These are phyloP conservation scores for Syncephalastrum contaminatum DNA, from an alignment of 371 early-diverging fungal genomes.

Conservation along the genomic window DNA sequence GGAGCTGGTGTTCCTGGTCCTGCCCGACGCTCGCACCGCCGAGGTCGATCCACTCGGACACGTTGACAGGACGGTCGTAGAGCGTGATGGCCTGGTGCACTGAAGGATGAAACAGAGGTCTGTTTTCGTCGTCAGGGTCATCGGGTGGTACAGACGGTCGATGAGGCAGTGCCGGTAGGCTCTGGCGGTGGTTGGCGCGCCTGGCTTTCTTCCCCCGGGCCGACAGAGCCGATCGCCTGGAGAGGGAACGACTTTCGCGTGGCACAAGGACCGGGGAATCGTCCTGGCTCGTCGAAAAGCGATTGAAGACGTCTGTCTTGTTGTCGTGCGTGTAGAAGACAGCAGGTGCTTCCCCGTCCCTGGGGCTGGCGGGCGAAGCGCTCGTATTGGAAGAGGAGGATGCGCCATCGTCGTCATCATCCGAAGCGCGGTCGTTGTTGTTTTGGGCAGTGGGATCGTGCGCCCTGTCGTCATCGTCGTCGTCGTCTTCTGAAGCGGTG, in stretches of 20 bases:
- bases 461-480: no score
- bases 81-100: constrained; percentile 22
- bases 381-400: no score
- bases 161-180: background rate
- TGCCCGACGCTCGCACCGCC: constrained; percentile 32
- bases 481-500: no score
- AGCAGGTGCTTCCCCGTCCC: no score
- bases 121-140: background rate
- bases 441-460: no score
- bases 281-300: constrained; percentile 13
- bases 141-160: constrained; percentile 3
- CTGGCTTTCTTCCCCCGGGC: constrained; percentile 11
- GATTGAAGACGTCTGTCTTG: constrained; percentile 9
- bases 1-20: constrained; percentile 8
- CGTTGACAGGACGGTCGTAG: constrained; percentile 44
- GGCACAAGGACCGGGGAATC: constrained; percentile 16
- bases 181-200: constrained; percentile 1
- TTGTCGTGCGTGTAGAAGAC: no score
- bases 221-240: constrained; percentile 20
- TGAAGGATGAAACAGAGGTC: background rate
- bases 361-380: no score
- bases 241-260: constrained; percentile 12
- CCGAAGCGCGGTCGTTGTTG: no score
- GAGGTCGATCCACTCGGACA: constrained; percentile 49
- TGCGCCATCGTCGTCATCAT: no score